Conservation (phyloP, 1,284 basidiomycete species). For the Ustilago cynodontis region DNA sequence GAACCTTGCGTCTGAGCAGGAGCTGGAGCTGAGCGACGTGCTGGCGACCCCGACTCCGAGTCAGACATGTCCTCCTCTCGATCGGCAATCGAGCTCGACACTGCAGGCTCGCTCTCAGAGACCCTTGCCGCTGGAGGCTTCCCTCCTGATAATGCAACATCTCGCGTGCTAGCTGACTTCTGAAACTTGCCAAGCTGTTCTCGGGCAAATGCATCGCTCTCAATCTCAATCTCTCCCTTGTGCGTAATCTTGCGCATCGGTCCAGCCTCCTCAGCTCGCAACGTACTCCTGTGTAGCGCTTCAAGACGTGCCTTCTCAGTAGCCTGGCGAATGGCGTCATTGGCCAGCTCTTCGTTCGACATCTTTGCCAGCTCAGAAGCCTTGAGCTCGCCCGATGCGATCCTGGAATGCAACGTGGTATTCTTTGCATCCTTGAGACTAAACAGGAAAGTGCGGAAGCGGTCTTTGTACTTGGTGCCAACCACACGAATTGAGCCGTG, state of each 20-base stretch:
- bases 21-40: slow-evolving; percentile 35
- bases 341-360: slow-evolving; percentile 66
- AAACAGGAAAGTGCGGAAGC: slow-evolving; percentile 66
- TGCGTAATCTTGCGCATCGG: slow-evolving; percentile 69
- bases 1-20: slow-evolving; percentile 12
- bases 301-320: slow-evolving; percentile 64
- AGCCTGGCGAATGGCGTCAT: slow-evolving; percentile 62
- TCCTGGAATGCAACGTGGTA: slow-evolving; percentile 60
- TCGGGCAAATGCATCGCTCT: slow-evolving; percentile 47
- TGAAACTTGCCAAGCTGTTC: slow-evolving; percentile 39
- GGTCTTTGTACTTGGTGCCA: slow-evolving; percentile 61
- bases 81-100: background rate
- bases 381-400: slow-evolving; percentile 56
- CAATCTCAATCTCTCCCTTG: slow-evolving; percentile 69
- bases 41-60: background rate
- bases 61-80: background rate
- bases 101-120: slow-evolving; percentile 38
- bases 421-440: slow-evolving; percentile 68
- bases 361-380: slow-evolving; percentile 59
- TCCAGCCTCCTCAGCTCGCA: slow-evolving; percentile 54
- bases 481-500: slow-evolving; percentile 28
- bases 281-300: slow-evolving; percentile 59
- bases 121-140: slow-evolving; percentile 15
- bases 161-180: background rate
- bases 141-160: background rate